These are phyloP conservation scores for Colletotrichum liaoningense DNA, from an alignment of 2,329 filamentous ascomycete genomes.

Conservation along the genomic window DNA sequence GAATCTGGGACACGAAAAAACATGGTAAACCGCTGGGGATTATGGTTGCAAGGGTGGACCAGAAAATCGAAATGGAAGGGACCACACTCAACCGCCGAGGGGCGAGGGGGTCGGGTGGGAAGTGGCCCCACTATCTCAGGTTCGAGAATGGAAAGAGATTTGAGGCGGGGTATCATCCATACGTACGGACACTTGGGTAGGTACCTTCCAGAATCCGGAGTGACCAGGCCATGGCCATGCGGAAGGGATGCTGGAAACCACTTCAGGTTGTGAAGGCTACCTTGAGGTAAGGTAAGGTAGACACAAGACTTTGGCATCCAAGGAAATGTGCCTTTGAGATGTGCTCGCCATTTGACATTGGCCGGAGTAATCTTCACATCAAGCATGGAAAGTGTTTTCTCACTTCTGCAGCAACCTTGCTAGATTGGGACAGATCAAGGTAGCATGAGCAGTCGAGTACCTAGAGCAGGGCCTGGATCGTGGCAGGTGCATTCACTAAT, in stretches of 20 bases:
- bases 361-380: not conserved
- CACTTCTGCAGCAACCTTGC: not conserved
- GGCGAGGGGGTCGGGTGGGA: not conserved
- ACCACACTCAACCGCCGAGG: not conserved
- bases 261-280: too few relatives aligned
- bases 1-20: not conserved
- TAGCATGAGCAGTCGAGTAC: not conserved
- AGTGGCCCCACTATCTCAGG: conserved; percentile 8
- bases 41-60: not conserved
- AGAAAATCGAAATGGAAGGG: conserved; percentile 4
- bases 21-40: conserved; percentile 27
- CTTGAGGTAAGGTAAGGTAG: too few relatives aligned
- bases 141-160: conserved; percentile 35
- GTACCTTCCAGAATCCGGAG: not conserved
- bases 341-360: too few relatives aligned
- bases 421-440: not conserved
- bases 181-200: not conserved
- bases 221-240: not conserved
- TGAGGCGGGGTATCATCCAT: conserved; percentile 18
- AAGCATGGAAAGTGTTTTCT: not conserved
- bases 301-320: too few relatives aligned
- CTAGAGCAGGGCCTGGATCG: conserved; percentile 17
- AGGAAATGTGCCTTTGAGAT: too few relatives aligned
- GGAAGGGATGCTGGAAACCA: too few relatives aligned
- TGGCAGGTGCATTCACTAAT: not conserved